phyloP scores from a whole-genome alignment of 1,139 yeast genomes.

The Kodamaea arcana region DNA sequence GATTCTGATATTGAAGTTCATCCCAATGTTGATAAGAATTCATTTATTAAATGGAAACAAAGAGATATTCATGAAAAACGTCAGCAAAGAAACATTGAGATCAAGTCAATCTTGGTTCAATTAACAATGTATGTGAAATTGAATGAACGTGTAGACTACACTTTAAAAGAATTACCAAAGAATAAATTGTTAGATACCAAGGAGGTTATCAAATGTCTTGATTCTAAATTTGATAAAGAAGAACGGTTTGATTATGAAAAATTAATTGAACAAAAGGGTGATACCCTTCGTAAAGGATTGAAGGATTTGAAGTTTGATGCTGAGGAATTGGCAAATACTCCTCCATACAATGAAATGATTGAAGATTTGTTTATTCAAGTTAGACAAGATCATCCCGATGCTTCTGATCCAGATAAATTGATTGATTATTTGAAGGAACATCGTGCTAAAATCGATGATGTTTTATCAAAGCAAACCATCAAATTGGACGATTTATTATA shows the following conservation, averaged over 20 bases:
- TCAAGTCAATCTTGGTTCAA: constrained; percentile 71
- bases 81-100: constrained; percentile 69
- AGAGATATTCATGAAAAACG: constrained; percentile 95
- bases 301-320: constrained; percentile 36
- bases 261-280: constrained; percentile 34
- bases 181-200: constrained; percentile 38
- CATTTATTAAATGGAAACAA: constrained; percentile 95
- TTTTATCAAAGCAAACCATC: constrained; percentile 54
- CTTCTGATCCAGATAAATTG: constrained; percentile 39
- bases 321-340: constrained; percentile 62
- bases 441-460: constrained; percentile 62
- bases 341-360: constrained; percentile 88
- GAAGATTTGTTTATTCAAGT: constrained; percentile 79
- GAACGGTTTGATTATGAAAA: constrained; percentile 49
- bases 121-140: constrained; percentile 70
- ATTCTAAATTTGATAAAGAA: constrained; percentile 49
- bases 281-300: constrained; percentile 39
- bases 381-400: constrained; percentile 55
- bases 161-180: constrained; percentile 42
- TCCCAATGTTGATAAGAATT: constrained; percentile 92
- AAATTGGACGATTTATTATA: constrained; percentile 62
- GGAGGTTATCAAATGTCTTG: constrained; percentile 40
- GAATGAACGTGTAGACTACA: constrained; percentile 64
- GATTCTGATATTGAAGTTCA: constrained; percentile 97
- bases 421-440: constrained; percentile 52